A percentile compares a stretch with the other conserved stretches of the same genome.
phyloP scores from a whole-genome alignment of 2,329 filamentous ascomycete genomes.

The Penicillium digitatum region DNA sequence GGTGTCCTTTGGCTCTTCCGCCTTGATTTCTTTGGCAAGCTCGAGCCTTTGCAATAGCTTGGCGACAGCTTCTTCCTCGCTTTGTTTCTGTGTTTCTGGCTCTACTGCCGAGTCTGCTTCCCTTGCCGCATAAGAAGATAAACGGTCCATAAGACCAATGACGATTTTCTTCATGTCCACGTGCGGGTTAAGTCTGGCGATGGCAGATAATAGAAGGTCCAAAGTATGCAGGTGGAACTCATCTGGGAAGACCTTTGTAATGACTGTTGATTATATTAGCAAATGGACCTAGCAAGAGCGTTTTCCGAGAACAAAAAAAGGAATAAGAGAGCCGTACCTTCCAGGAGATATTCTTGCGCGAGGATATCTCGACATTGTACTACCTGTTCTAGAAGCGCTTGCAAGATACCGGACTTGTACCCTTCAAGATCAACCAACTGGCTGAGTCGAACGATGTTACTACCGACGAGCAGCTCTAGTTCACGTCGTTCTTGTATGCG shows the following conservation, averaged over 20 bases:
- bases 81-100: constrained; percentile 66
- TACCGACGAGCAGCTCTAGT: constrained; percentile 89
- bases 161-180: constrained; percentile 98
- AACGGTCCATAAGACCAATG: constrained; percentile 92
- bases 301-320: neutral
- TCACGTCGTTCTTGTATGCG: constrained; percentile 92
- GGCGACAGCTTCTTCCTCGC: constrained; percentile 78
- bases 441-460: constrained; percentile 90
- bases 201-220: constrained; percentile 89
- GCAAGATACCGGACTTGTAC: constrained; percentile 87
- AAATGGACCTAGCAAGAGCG: constrained; percentile 19
- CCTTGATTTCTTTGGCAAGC: constrained; percentile 57
- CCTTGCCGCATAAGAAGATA: constrained; percentile 90
- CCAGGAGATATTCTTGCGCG: constrained; percentile 93
- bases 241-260: constrained; percentile 97
- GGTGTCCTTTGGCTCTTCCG: constrained; percentile 37
- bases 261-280: constrained; percentile 55
- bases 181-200: constrained; percentile 87
- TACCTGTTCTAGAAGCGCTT: constrained; percentile 88
- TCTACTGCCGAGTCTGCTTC: constrained; percentile 71
- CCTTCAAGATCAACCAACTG: constrained; percentile 92
- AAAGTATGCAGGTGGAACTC: constrained; percentile 97
- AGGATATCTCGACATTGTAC: constrained; percentile 96
- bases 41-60: constrained; percentile 74
- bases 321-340: constrained; percentile 50